Evolutionary conservation across 2,329 filamentous ascomycete species (phyloP).

Genomic region (Penicillium sp.): DNA sequence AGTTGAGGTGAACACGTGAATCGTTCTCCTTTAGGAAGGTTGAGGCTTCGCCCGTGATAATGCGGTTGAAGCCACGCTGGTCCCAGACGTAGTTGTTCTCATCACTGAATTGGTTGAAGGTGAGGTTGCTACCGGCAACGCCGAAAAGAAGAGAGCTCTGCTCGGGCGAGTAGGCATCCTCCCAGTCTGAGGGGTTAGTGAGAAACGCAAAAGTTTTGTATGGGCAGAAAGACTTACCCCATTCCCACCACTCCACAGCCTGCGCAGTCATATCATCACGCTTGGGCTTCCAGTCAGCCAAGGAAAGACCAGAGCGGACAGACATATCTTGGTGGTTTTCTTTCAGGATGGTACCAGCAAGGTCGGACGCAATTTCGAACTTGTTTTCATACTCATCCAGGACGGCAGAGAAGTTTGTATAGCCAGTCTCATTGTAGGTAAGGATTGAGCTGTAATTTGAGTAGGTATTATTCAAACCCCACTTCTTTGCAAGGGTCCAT

Average conservation of each 20-base stretch:
- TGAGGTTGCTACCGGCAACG: conserved; percentile 57
- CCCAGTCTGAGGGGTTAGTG: conserved; percentile 50
- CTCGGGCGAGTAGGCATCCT: conserved; percentile 59
- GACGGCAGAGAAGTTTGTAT: conserved; percentile 51
- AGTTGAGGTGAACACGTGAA: conserved; percentile 58
- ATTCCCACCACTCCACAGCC: conserved; percentile 62
- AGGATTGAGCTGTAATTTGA: conserved; percentile 60
- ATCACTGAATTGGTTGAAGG: conserved; percentile 62
- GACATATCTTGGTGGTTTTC: conserved; percentile 63
- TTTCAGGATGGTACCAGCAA: conserved; percentile 58
- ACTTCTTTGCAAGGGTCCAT: conserved; percentile 47
- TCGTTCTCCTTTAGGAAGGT: conserved; percentile 60
- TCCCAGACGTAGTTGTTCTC: conserved; percentile 63
- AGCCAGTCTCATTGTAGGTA: conserved; percentile 61
- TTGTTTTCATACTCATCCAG: conserved; percentile 53
- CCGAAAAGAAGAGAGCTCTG: conserved; percentile 57
- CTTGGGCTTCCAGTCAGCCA: conserved; percentile 64
- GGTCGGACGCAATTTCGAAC: conserved; percentile 48
- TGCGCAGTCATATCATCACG: conserved; percentile 35
- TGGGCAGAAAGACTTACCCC: conserved; percentile 28
- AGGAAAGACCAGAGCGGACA: conserved; percentile 57
- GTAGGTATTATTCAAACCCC: conserved; percentile 51
- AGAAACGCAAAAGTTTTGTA: neutral
- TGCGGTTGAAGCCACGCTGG: conserved; percentile 60
- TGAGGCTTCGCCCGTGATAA: conserved; percentile 57